A percentile compares a stretch with the other conserved stretches of the same genome.
phyloP scores from a whole-genome alignment of 148 eudicot genomes.

The Cornus florida region DNA sequence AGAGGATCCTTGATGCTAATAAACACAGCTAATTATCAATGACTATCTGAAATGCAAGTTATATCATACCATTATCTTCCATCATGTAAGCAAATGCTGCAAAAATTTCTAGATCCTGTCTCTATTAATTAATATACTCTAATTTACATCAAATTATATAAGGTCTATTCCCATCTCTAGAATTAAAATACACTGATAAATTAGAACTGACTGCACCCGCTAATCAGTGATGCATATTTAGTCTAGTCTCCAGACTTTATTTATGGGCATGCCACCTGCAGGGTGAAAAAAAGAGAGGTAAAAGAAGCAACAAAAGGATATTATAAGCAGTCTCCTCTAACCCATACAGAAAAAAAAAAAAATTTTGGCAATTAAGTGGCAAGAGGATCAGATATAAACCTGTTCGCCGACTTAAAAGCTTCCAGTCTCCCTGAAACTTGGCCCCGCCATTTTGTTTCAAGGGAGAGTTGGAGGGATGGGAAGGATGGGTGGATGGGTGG shows the following conservation, averaged over 20 bases:
- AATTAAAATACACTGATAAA: not conserved
- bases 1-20: too few relatives aligned
- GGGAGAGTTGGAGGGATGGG: too few relatives aligned
- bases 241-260: constrained; percentile 57
- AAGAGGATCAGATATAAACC: not conserved
- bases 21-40: too few relatives aligned
- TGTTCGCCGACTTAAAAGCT: too few relatives aligned
- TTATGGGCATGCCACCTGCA: constrained; percentile 52
- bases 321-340: not conserved
- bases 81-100: not conserved
- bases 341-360: constrained; percentile 4
- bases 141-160: too few relatives aligned
- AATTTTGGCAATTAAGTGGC: not conserved
- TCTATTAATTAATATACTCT: too few relatives aligned
- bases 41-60: too few relatives aligned
- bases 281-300: constrained; percentile 5
- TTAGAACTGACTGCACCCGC: constrained; percentile 2
- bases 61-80: not conserved
- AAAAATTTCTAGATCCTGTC: too few relatives aligned
- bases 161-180: too few relatives aligned
- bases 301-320: not conserved
- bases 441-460: too few relatives aligned
- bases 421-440: too few relatives aligned
- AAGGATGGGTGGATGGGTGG: too few relatives aligned
- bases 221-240: not conserved